A percentile compares a stretch with the other conserved stretches of the same genome.
Evolutionary conservation across 2,329 filamentous ascomycete genomes (phyloP).

Genomic region (Fusarium anthophilum): DNA sequence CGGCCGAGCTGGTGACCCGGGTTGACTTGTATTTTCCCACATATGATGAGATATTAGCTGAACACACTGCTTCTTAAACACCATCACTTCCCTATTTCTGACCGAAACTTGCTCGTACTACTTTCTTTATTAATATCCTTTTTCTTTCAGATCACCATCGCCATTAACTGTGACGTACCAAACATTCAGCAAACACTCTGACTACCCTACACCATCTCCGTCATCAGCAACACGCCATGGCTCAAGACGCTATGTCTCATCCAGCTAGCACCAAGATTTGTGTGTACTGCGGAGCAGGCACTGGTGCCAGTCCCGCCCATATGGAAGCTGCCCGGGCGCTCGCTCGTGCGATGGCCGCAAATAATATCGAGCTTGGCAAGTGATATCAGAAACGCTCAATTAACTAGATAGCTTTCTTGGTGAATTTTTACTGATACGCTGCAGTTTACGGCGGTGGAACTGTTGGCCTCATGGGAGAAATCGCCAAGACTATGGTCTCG

Average conservation of each 20-base stretch:
- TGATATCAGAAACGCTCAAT: too few species aligned
- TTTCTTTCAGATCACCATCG: too few species aligned
- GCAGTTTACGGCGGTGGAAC: conserved; percentile 94
- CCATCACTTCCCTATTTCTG: too few species aligned
- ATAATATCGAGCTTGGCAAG: conserved; percentile 74
- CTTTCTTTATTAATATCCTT: too few species aligned
- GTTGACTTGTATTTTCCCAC: too few species aligned
- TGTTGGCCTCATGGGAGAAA: conserved; percentile 92
- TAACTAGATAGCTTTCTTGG: too few species aligned
- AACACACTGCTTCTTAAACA: too few species aligned
- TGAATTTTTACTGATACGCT: neutral
- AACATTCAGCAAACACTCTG: accelerated
- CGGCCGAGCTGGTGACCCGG: too few species aligned
- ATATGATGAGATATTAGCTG: too few species aligned
- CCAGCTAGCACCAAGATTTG: conserved; percentile 73
- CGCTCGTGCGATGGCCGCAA: conserved; percentile 75
- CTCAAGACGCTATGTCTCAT: conserved; percentile 35
- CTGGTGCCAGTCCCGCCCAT: conserved; percentile 78
- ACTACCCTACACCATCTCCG: conserved; percentile 19
- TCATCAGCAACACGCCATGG: conserved; percentile 27
- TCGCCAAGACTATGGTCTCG: conserved; percentile 85
- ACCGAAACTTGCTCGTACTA: too few species aligned
- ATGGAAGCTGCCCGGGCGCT: conserved; percentile 81
- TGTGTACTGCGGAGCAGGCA: conserved; percentile 90
- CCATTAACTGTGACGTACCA: too few species aligned